Evolutionary conservation across 495 filamentous ascomycete genomes (phyloP), one percentile per base, ranked within the genome.

Genomic region (Penicillium soppii): DNA sequence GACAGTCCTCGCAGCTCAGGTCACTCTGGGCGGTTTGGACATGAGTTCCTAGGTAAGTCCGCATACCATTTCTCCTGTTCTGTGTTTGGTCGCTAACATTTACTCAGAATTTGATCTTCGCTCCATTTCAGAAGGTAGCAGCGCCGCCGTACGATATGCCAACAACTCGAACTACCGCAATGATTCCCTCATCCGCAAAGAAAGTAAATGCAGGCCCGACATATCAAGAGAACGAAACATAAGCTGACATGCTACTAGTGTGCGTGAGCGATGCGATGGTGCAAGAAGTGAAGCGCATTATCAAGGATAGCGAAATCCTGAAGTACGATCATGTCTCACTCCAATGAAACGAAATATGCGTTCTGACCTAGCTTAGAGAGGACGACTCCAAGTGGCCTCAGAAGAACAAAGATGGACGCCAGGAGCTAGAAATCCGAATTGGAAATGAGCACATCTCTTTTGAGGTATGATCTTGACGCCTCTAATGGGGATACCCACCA

Each of bases 151-250:
- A 10, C 87, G 95, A 62, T 99, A 99, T 71, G 95, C 95, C 35
- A 99, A 99, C 77, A 99, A 99, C 71, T 97, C 94, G 43, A 99
- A 97, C 72, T 99, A 99, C 73, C 86, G 95, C 56, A 97, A 97
- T 75, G 95, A 99, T 72, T 96, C 91, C 53, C 74, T 99, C 58
- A 97, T 99, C 65, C 88, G 95, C 55, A 99, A 97, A 91, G 95
- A 97, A 78, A 97, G 94, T 97, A 78, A 62, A 92, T 78, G 33
- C 43, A 53, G 23, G 41, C 36, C n/a, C 35, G 41, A 44, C 42
- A 44, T 8, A 26, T n/a, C 16, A 13, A 38, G 35, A 10, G 15
- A 16, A 38, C 8, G 8, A 38, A 39, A 42, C 30, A 32, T 53
- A 36, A 43, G 56, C 61, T 72, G 50, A 66, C 62, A 35, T n/a